A percentile compares a stretch with the other conserved stretches of the same genome.
phyloP scores from a whole-genome alignment of 2,329 filamentous ascomycete genomes.

The Monosporascus ibericus region DNA sequence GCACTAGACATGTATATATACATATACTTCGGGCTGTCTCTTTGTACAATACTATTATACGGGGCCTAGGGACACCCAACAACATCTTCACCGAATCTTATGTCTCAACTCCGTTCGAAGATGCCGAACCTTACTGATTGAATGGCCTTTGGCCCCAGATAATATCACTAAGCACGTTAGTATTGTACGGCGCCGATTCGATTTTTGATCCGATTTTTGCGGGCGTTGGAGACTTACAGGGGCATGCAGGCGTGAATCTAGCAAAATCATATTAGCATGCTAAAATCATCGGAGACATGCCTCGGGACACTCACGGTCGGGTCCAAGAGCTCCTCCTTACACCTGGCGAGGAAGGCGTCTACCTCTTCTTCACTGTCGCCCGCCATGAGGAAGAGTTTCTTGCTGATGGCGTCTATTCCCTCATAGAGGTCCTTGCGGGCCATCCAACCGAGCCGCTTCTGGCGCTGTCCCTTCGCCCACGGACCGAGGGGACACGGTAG shows the following conservation, averaged over 20 bases:
- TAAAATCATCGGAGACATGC: background rate
- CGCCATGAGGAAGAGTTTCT: constrained; percentile 23
- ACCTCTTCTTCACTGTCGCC: constrained; percentile 12
- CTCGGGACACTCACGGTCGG: constrained; percentile 1
- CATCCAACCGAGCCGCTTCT: constrained; percentile 17
- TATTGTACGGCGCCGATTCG: background rate
- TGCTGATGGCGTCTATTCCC: constrained; percentile 16
- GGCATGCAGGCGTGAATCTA: constrained; percentile 13
- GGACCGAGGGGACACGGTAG: constrained; percentile 12
- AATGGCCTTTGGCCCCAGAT: constrained; percentile 11
- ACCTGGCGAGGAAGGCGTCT: constrained; percentile 5
- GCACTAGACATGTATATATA: constrained; percentile 2
- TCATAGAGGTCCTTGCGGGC: constrained; percentile 15
- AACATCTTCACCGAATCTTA: background rate
- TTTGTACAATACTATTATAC: background rate
- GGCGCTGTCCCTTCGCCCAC: constrained; percentile 14
- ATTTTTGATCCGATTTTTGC: background rate
- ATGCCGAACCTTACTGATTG: constrained; percentile 1
- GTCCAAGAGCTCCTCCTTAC: constrained; percentile 10
- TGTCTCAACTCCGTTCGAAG: background rate
- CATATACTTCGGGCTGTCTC: background rate
- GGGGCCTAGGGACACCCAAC: background rate
- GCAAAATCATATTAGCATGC: background rate
- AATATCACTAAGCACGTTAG: constrained; percentile 5
- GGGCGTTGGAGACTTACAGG: constrained; percentile 4